These are phyloP conservation scores for Brasilioporus rufonigricans DNA, from an alignment of 768 basidiomycete genomes.

Conservation along the genomic window DNA sequence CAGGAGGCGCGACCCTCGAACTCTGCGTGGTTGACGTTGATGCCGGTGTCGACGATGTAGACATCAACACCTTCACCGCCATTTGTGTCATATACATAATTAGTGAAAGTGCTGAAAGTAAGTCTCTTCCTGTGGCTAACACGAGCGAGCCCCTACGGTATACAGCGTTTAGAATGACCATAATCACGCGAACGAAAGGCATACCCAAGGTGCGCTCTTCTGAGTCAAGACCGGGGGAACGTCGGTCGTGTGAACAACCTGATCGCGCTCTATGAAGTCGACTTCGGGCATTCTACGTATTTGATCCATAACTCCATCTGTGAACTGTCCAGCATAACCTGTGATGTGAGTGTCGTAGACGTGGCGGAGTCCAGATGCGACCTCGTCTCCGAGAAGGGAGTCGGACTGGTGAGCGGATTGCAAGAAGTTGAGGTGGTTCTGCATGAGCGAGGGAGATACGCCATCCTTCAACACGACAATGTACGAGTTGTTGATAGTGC, in stretches of 20 bases:
- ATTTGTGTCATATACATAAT: slow-evolving; percentile 65
- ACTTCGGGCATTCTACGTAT: slow-evolving; percentile 88
- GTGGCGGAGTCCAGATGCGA: slow-evolving; percentile 59
- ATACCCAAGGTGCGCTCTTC: slow-evolving; percentile 83
- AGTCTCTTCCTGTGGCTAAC: slow-evolving; percentile 84
- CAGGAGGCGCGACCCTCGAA: slow-evolving; percentile 88
- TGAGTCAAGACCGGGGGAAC: slow-evolving; percentile 37
- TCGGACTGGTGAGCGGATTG: slow-evolving; percentile 56
- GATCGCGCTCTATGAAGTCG: slow-evolving; percentile 89
- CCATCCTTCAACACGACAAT: slow-evolving; percentile 86
- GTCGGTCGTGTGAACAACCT: slow-evolving; percentile 73
- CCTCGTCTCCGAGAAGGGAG: slow-evolving; percentile 45
- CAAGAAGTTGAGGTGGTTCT: slow-evolving; percentile 80
- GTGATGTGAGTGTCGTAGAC: slow-evolving; percentile 72
- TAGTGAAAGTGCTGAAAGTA: slow-evolving; percentile 76
- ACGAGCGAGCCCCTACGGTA: slow-evolving; percentile 83
- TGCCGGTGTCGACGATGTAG: slow-evolving; percentile 85
- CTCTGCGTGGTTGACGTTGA: slow-evolving; percentile 81
- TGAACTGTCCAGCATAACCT: slow-evolving; percentile 84
- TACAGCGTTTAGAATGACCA: slow-evolving; percentile 11
- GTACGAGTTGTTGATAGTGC: slow-evolving; percentile 86
- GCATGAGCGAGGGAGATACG: slow-evolving; percentile 50
- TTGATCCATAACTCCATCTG: slow-evolving; percentile 61
- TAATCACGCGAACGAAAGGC: slow-evolving; percentile 13
- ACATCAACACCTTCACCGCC: slow-evolving; percentile 96